Evolutionary conservation across 2,329 filamentous ascomycete species (phyloP).

Genomic region (Helicocarpus griseus): DNA sequence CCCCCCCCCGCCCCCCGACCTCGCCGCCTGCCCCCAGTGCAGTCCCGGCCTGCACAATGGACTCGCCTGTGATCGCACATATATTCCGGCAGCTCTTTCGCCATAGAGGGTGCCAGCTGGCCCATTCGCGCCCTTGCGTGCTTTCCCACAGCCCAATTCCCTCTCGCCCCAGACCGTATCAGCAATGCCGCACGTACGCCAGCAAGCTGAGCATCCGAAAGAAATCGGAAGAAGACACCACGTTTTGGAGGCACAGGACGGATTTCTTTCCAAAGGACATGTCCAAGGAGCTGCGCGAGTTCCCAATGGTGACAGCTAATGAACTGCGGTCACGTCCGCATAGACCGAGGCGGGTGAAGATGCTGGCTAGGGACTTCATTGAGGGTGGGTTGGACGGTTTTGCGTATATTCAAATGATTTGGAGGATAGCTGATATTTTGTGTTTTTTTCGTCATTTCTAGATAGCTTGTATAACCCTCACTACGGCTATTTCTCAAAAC

Average conservation of each 20-base stretch:
- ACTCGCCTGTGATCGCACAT: conserved; percentile 66
- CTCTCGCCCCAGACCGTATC: conserved; percentile 10
- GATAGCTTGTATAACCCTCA: conserved; percentile 90
- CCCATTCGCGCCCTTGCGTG: conserved; percentile 31
- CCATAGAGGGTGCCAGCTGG: conserved; percentile 55
- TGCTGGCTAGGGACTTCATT: conserved; percentile 95
- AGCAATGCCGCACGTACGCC: conserved; percentile 26
- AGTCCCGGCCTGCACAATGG: conserved; percentile 47
- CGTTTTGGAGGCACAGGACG: conserved; percentile 76
- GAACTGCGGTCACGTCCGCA: conserved; percentile 63
- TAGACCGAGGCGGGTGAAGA: conserved; percentile 80
- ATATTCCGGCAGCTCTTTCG: conserved; percentile 80
- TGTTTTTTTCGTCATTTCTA: conserved; percentile 26
- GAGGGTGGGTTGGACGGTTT: no score
- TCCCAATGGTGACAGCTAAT: conserved; percentile 75
- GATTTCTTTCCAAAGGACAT: conserved; percentile 67
- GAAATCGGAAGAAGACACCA: conserved; percentile 43
- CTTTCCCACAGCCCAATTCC: conserved; percentile 13
- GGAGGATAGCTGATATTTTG: neutral
- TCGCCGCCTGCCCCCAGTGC: conserved; percentile 11
- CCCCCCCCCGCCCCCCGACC: conserved; percentile 13
- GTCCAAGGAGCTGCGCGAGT: conserved; percentile 67
- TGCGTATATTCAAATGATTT: conserved; percentile 15
- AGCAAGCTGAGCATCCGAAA: conserved; percentile 30
- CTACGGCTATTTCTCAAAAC: conserved; percentile 94